Evolutionary conservation across 192 early-diverging fungal species (phyloP), one percentile per base, ranked within the genome.

Genomic region (Kickxella alabastrina): DNA sequence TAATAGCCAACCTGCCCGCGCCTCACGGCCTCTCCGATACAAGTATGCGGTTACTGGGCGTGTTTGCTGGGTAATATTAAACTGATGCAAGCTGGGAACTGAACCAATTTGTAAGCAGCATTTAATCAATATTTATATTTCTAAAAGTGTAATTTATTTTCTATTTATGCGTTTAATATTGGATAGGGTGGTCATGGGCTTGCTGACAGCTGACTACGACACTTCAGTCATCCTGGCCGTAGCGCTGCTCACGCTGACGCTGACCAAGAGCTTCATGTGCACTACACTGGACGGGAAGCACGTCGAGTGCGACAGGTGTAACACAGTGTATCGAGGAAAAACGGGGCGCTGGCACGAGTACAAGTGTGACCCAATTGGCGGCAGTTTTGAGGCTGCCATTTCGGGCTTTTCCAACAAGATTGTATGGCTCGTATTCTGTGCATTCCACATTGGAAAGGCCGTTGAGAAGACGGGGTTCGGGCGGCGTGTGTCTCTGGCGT

Each of bases 401-500:
- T 73, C 71, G 13, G 85, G 87, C 0, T 89, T 87, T 49, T 78
- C 80, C 1, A 81, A 80, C 47, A 77, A 77, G 1, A 66, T 89
- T 0, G 60, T 80, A 2, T 89, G 85, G 85, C 74, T 89, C 7
- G 83, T 88, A 10, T 83, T 87, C 59, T 70, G 70, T 31, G 86
- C 88, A 3, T 90, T 90, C 49, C 85, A 90, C 68, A 68, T 90
- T 4, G 88, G 88, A 18, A 75, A 73, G 26, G 86, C 81, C 0
- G 79, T 82, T 0, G 76, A 88, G 45, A 68, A 79, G 13, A 81
- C 85, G 12, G 62, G 78, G 23, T 65, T 90, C 32, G 87, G 87
- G 8, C 69, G 78, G 26, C 77, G 89, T 15, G 44, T 88, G 10
- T 81, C 87, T 1, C 61, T 86, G 18, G 31, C 57, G 0, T 64